Evolutionary conservation across 768 basidiomycete genomes (phyloP).

Genomic region (Porpolomopsis calyptriformis): DNA sequence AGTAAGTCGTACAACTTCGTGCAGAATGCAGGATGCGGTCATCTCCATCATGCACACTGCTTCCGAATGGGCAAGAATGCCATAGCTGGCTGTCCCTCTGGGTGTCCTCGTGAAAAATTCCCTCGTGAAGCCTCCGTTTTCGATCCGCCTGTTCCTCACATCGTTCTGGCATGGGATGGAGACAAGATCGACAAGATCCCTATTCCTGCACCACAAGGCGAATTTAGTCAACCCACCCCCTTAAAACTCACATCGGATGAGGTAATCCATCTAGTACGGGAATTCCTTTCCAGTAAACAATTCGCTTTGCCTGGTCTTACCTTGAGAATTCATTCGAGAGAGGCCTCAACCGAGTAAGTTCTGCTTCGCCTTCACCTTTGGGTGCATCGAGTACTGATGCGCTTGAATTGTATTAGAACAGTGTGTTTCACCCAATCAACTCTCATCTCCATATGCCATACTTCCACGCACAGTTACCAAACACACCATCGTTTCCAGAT

Average conservation of each 20-base stretch:
- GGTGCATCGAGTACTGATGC: background rate
- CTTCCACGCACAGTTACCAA: slow-evolving; percentile 12
- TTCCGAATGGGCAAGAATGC: slow-evolving; percentile 3
- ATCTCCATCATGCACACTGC: slow-evolving; percentile 22
- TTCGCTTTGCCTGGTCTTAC: slow-evolving; percentile 11
- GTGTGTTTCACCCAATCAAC: slow-evolving; percentile 16
- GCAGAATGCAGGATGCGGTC: slow-evolving; percentile 20
- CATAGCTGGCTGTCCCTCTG: slow-evolving; percentile 15
- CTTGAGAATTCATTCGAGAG: slow-evolving; percentile 15
- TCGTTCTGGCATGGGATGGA: slow-evolving; percentile 18
- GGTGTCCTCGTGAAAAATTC: slow-evolving; percentile 12
- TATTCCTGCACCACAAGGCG: slow-evolving; percentile 6
- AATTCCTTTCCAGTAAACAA: slow-evolving; percentile 10
- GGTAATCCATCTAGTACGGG: slow-evolving; percentile 10
- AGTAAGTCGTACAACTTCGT: background rate
- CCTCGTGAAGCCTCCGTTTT: slow-evolving; percentile 15
- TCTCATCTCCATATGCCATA: slow-evolving; percentile 19
- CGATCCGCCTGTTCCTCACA: slow-evolving; percentile 7
- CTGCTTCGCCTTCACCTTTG: background rate
- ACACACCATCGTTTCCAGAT: slow-evolving; percentile 14
- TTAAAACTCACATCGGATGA: slow-evolving; percentile 8
- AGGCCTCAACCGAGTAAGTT: slow-evolving; percentile 16
- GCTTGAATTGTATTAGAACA: slow-evolving; percentile 8
- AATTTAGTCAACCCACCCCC: background rate
- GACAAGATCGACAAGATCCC: slow-evolving; percentile 18